These are phyloP conservation scores for Begonia fuchsioides DNA, from an alignment of 306 rosid genomes.

Conservation along the genomic window DNA sequence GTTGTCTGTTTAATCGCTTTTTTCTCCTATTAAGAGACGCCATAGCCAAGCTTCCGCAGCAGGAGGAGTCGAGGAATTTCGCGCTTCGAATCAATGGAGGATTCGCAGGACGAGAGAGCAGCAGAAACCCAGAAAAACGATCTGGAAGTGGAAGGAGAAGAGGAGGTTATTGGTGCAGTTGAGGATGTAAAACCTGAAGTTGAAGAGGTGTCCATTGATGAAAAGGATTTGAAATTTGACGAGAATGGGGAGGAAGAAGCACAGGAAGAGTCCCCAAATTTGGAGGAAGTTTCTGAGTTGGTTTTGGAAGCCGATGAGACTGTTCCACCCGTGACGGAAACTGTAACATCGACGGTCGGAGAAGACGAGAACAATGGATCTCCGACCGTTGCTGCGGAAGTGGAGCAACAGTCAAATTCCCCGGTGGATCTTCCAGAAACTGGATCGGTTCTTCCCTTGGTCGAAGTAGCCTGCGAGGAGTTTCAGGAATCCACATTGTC, in stretches of 20 bases:
- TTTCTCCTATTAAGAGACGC: too few relatives aligned
- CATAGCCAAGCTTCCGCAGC: too few relatives aligned
- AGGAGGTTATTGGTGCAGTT: conserved; percentile 11
- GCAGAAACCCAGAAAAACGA: conserved; percentile 17
- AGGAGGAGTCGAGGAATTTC: too few relatives aligned
- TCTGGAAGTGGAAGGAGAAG: conserved; percentile 8
- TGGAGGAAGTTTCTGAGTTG: too few relatives aligned
- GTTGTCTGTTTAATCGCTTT: too few relatives aligned
- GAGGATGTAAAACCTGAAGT: conserved; percentile 9
- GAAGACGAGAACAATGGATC: conserved; percentile 5
- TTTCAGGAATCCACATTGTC: too few relatives aligned
- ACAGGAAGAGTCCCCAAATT: conserved; percentile 8
- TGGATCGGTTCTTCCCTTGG: too few relatives aligned
- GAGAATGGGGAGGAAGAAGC: conserved; percentile 9
- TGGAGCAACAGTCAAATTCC: not conserved
- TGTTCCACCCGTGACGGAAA: too few relatives aligned
- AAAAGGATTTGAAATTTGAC: conserved; percentile 6
- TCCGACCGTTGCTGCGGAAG: not conserved
- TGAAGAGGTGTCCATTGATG: conserved; percentile 14
- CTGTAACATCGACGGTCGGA: conserved; percentile 1
- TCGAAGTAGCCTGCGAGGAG: too few relatives aligned
- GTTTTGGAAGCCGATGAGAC: too few relatives aligned
- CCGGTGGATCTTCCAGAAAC: too few relatives aligned
- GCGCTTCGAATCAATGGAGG: conserved; percentile 25
- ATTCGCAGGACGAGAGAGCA: conserved; percentile 18